Conservation (phyloP, 2,329 filamentous ascomycete species). For the Pezicula radicicola region DNA sequence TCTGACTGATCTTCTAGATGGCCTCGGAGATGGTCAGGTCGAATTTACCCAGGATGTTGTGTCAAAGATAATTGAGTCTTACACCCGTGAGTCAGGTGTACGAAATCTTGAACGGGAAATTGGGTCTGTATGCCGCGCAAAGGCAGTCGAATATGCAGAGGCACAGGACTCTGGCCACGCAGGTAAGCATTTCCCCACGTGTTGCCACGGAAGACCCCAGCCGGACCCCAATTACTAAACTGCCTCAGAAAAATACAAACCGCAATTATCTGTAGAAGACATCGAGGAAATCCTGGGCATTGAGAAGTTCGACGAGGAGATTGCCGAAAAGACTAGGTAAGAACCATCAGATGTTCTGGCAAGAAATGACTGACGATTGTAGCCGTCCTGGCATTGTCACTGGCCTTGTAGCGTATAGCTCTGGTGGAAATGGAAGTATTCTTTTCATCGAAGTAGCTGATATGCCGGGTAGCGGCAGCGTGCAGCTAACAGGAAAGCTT, state of each 20-base stretch:
- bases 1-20: slow-evolving; percentile 45
- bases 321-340: slow-evolving; percentile 72
- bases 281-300: slow-evolving; percentile 89
- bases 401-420: slow-evolving; percentile 90
- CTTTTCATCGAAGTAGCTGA: slow-evolving; percentile 97
- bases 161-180: slow-evolving; percentile 69
- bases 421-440: slow-evolving; percentile 90
- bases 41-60: slow-evolving; percentile 78
- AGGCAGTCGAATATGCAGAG: slow-evolving; percentile 93
- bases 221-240: slow-evolving; percentile 1
- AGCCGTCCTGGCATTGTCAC: slow-evolving; percentile 89
- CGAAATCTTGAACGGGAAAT: slow-evolving; percentile 95
- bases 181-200: slow-evolving; percentile 11
- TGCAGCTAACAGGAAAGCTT: slow-evolving; percentile 94
- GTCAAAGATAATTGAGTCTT: slow-evolving; percentile 92
- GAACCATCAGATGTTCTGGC: neutral
- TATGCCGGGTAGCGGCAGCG: slow-evolving; percentile 88
- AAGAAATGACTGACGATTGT: slow-evolving; percentile 16
- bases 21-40: slow-evolving; percentile 73
- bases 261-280: slow-evolving; percentile 72
- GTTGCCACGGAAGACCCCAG: slow-evolving; percentile 1
- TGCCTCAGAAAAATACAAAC: slow-evolving; percentile 60
- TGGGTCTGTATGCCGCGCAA: slow-evolving; percentile 88
- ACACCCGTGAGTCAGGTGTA: slow-evolving; percentile 94
- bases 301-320: slow-evolving; percentile 92